Conservation (phyloP, 805 yeast species). For the Cyberlindnera mrakii region DNA sequence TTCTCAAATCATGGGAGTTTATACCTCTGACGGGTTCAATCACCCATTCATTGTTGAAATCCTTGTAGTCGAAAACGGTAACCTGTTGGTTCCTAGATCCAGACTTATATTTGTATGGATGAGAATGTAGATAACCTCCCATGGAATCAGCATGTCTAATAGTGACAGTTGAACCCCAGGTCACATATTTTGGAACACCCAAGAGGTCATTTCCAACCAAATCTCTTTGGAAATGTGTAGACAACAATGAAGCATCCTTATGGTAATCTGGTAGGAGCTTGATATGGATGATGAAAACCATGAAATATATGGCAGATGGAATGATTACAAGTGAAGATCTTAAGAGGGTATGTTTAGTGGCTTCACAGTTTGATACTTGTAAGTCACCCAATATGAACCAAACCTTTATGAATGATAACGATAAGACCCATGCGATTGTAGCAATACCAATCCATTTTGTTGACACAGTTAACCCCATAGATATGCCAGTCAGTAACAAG, state of each 20-base stretch:
- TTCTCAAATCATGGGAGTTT: slow-evolving; percentile 27
- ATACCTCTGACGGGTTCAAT: slow-evolving; percentile 38
- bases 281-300: slow-evolving; percentile 55
- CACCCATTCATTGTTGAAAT: slow-evolving; percentile 66
- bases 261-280: slow-evolving; percentile 33
- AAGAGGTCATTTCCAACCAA: slow-evolving; percentile 37
- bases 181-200: slow-evolving; percentile 54
- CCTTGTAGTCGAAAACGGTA: slow-evolving; percentile 58
- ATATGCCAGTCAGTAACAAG: slow-evolving; percentile 41
- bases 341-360: slow-evolving; percentile 34
- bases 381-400: slow-evolving; percentile 75
- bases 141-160: slow-evolving; percentile 63
- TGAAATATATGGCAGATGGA: slow-evolving; percentile 54
- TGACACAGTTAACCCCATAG: slow-evolving; percentile 50
- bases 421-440: slow-evolving; percentile 60
- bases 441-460: slow-evolving; percentile 69
- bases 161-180: slow-evolving; percentile 66
- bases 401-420: slow-evolving; percentile 36
- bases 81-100: slow-evolving; percentile 79
- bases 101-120: slow-evolving; percentile 50
- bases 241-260: slow-evolving; percentile 59
- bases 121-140: slow-evolving; percentile 82
- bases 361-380: slow-evolving; percentile 30
- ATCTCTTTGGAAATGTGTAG: slow-evolving; percentile 62
- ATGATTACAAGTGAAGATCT: slow-evolving; percentile 42